phyloP scores from a whole-genome alignment of 768 basidiomycete genomes.

The Podaxis rugospora region DNA sequence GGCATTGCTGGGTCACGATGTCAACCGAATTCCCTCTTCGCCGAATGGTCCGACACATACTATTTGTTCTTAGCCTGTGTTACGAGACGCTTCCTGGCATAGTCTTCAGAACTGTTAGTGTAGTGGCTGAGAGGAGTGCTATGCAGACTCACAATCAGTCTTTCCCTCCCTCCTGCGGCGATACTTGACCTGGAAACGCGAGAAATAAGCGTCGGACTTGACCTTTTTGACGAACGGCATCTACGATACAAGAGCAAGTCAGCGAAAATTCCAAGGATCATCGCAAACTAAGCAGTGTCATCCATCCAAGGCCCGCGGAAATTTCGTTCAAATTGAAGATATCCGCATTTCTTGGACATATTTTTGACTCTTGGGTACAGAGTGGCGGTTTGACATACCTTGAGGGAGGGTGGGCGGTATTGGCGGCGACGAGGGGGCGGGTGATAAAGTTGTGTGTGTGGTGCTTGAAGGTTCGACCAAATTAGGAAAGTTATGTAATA shows the following conservation, averaged over 20 bases:
- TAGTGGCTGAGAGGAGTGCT: not conserved
- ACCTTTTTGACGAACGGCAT: conserved; percentile 98
- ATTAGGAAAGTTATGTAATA: conserved; percentile 24
- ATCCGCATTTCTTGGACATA: not conserved
- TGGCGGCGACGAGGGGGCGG: conserved; percentile 20
- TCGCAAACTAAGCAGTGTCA: conserved; percentile 24
- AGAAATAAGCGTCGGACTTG: conserved; percentile 98
- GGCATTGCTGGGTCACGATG: conserved; percentile 62
- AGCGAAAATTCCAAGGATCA: conserved; percentile 19
- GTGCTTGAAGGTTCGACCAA: conserved; percentile 8
- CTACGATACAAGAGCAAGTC: conserved; percentile 21
- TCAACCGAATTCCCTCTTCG: not conserved
- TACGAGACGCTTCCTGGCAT: conserved; percentile 95
- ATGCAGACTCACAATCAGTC: conserved; percentile 79
- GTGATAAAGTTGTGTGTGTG: conserved; percentile 14
- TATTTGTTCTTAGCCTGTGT: conserved; percentile 99
- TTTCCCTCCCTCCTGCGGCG: conserved; percentile 96
- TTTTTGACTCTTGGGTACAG: not conserved
- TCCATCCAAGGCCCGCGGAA: conserved; percentile 26
- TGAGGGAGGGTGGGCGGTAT: conserved; percentile 29
- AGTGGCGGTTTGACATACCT: conserved; percentile 28
- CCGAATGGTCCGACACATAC: conserved; percentile 33
- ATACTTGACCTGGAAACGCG: conserved; percentile 98
- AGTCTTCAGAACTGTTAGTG: conserved; percentile 53
- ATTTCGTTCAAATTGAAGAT: not conserved